A percentile compares a stretch with the other conserved stretches of the same genome.
These are phyloP conservation scores for Entamoeba invadens DNA, from an alignment of 208 protist species.

Conservation along the genomic window DNA sequence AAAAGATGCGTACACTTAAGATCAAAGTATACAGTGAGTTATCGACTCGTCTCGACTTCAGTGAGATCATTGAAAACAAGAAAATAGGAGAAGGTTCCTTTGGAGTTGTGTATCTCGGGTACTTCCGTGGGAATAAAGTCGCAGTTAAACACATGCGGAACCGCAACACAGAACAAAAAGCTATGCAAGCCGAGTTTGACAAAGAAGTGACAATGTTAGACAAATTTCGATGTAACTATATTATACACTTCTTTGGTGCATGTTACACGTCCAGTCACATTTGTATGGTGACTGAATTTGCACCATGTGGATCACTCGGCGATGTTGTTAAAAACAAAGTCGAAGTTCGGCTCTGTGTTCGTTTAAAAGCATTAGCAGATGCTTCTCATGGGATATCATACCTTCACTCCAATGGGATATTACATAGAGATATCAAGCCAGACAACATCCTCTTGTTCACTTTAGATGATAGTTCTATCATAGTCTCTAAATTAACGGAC, in stretches of 20 bases:
- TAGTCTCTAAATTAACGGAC: not conserved
- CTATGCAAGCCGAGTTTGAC: not conserved
- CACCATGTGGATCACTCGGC: not conserved
- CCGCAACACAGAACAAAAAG: not conserved
- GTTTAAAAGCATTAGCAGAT: not conserved
- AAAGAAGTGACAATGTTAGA: not conserved
- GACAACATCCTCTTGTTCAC: not conserved
- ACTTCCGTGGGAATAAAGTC: not conserved
- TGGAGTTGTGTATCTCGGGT: not conserved
- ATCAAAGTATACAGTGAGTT: not conserved
- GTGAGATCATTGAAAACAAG: not conserved
- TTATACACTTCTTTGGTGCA: not conserved
- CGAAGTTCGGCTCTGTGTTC: not conserved
- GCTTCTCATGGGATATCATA: not conserved
- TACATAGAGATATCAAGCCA: not conserved
- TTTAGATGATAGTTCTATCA: not conserved
- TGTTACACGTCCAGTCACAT: not conserved
- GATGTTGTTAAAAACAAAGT: not conserved
- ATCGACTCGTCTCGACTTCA: not conserved
- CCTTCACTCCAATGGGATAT: not conserved
- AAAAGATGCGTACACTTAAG: not conserved
- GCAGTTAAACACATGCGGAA: not conserved
- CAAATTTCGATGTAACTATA: not conserved
- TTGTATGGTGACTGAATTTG: not conserved
- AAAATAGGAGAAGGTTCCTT: not conserved